A percentile compares a stretch with the other conserved stretches of the same genome.
Evolutionary conservation across 176 grass and related monocot species (phyloP).

Genomic region (Guadua angustifolia): DNA sequence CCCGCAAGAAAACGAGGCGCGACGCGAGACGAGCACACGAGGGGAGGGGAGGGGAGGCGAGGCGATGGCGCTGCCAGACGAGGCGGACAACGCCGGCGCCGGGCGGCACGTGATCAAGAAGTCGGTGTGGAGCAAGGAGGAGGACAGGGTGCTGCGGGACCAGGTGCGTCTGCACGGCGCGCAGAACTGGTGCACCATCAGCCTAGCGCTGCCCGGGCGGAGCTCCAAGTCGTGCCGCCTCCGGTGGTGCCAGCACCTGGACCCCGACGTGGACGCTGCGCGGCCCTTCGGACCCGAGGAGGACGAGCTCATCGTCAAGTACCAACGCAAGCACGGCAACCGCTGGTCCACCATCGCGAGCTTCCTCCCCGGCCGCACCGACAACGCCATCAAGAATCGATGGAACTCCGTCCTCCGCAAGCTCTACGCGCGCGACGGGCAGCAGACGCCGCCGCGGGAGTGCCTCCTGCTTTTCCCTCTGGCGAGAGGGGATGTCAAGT

Average conservation of each 20-base stretch:
- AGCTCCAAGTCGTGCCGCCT: slow-evolving; percentile 78
- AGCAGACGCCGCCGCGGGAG: not conserved
- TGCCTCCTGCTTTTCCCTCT: slow-evolving; percentile 29
- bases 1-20: not conserved
- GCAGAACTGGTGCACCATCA: slow-evolving; percentile 64
- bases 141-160: slow-evolving; percentile 52
- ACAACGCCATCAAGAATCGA: slow-evolving; percentile 91
- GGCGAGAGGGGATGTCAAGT: not conserved
- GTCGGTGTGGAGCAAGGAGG: slow-evolving; percentile 59
- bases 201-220: slow-evolving; percentile 41
- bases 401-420: slow-evolving; percentile 81
- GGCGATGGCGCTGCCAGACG: not conserved
- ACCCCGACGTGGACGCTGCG: slow-evolving; percentile 38
- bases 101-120: slow-evolving; percentile 39
- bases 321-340: slow-evolving; percentile 50
- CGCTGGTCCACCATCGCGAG: slow-evolving; percentile 82
- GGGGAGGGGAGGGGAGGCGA: not conserved
- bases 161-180: slow-evolving; percentile 55
- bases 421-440: not conserved
- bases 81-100: not conserved
- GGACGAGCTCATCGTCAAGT: slow-evolving; percentile 47
- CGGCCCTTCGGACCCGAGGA: slow-evolving; percentile 55
- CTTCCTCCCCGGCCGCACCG: slow-evolving; percentile 79
- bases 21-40: not conserved
- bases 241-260: slow-evolving; percentile 75